Percentiles rank a stretch among this genome's conserved stretches.
phyloP scores from a whole-genome alignment of 208 protist species.

The Naegleria lovaniensis region DNA sequence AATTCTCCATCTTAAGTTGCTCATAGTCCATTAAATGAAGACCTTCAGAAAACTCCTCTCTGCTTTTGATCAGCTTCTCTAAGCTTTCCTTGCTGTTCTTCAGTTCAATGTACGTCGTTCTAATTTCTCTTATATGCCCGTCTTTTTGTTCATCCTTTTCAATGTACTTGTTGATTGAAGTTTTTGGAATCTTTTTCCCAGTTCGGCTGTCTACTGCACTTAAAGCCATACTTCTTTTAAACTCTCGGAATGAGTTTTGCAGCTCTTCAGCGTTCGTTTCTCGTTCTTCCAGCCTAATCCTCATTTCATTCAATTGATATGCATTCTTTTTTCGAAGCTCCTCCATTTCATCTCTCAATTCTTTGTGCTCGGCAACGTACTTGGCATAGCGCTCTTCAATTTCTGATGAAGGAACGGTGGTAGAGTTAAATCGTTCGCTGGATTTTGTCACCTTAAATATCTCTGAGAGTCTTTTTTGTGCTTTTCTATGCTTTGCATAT shows the following conservation, averaged over 20 bases:
- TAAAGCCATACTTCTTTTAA: constrained; percentile 55
- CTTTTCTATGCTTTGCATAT: neutral
- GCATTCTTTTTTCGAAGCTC: neutral
- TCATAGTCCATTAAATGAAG: constrained; percentile 98
- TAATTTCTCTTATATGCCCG: constrained; percentile 61
- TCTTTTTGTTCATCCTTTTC: constrained; percentile 63
- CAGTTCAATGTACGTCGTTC: constrained; percentile 81
- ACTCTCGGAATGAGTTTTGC: constrained; percentile 61
- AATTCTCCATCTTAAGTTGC: constrained; percentile 98
- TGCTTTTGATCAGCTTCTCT: constrained; percentile 51
- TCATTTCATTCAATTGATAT: neutral
- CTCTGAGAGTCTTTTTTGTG: neutral
- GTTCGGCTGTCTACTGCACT: constrained; percentile 62
- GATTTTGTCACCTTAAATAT: constrained; percentile 2
- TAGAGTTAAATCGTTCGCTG: neutral
- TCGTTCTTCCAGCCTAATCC: neutral
- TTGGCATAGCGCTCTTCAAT: neutral
- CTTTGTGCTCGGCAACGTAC: neutral
- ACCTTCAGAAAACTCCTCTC: constrained; percentile 68
- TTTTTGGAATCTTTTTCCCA: constrained; percentile 55
- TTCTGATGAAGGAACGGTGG: neutral
- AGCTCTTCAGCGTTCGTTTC: neutral
- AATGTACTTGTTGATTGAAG: constrained; percentile 64
- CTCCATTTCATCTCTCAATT: constrained; percentile 4
- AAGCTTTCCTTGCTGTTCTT: constrained; percentile 65